phyloP scores from a whole-genome alignment of 2,329 filamentous ascomycete genomes.

The Hortaea sp. region DNA sequence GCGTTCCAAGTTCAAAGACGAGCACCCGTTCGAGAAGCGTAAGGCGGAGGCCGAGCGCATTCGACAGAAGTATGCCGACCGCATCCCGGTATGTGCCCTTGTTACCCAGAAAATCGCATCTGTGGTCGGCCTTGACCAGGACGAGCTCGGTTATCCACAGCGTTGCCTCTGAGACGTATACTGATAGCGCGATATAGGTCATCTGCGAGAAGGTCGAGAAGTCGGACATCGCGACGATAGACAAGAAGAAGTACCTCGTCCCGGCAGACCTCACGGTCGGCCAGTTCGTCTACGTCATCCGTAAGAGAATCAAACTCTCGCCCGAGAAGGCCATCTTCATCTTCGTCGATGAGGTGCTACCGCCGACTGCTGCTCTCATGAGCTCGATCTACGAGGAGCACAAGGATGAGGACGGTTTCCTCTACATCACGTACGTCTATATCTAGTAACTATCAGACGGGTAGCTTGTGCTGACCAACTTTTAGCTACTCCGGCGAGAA shows the following conservation, averaged over 20 bases:
- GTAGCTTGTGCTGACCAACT: neutral
- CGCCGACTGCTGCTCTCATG: conserved; percentile 94
- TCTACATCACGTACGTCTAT: conserved; percentile 80
- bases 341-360: conserved; percentile 97
- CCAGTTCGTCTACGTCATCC: conserved; percentile 99
- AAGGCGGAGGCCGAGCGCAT: conserved; percentile 99
- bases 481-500: conserved; percentile 90
- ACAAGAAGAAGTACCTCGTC: conserved; percentile 99
- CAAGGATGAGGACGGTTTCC: conserved; percentile 79
- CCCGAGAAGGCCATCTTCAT: conserved; percentile 99
- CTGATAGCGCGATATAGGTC: conserved; percentile 48
- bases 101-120: too few species aligned
- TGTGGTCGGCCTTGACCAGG: too few species aligned
- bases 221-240: conserved; percentile 97
- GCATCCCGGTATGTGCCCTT: conserved; percentile 79
- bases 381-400: conserved; percentile 99
- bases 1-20: conserved; percentile 99
- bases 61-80: conserved; percentile 96
- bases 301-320: conserved; percentile 98
- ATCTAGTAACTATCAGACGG: too few species aligned
- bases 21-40: conserved; percentile 87
- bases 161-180: neutral
- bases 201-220: conserved; percentile 99
- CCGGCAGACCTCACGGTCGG: conserved; percentile 95
- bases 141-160: too few species aligned